phyloP scores from a whole-genome alignment of 2,329 filamentous ascomycete species.

The Botrytis medusae region DNA sequence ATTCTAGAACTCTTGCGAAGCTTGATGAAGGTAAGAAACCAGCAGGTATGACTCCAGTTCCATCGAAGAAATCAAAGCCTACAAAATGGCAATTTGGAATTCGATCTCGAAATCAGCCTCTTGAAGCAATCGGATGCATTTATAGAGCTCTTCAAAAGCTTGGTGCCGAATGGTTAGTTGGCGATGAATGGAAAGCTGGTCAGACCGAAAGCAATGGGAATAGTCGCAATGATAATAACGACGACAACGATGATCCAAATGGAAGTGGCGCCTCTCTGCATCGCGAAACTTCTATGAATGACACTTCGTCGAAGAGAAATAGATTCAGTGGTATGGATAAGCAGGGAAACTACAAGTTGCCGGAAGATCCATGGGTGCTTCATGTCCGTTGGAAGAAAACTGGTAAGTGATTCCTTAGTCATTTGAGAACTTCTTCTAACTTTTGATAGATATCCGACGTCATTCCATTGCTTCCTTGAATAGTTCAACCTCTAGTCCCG shows the following conservation, averaged over 20 bases:
- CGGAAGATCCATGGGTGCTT: constrained; percentile 93
- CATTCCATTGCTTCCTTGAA: constrained; percentile 40
- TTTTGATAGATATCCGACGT: constrained; percentile 47
- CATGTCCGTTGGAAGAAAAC: constrained; percentile 84
- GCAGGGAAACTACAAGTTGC: constrained; percentile 72
- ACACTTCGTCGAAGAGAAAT: constrained; percentile 34
- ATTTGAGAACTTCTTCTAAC: constrained; percentile 49
- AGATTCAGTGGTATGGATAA: constrained; percentile 48
- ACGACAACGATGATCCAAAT: constrained; percentile 40
- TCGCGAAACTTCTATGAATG: constrained; percentile 42
- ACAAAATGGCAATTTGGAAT: constrained; percentile 99
- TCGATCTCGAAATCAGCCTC: constrained; percentile 86
- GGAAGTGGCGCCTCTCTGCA: constrained; percentile 42
- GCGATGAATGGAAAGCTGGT: constrained; percentile 51
- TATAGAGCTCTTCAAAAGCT: constrained; percentile 88
- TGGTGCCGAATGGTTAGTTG: constrained; percentile 81
- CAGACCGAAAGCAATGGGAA: not conserved
- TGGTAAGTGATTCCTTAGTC: constrained; percentile 61
- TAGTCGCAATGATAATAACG: not conserved
- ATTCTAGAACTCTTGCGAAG: constrained; percentile 69
- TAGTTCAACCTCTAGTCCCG: constrained; percentile 36
- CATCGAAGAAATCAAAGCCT: constrained; percentile 70
- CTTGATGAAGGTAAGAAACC: constrained; percentile 64
- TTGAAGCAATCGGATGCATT: constrained; percentile 91
- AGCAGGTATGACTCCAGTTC: constrained; percentile 62